Percentiles rank a stretch among this genome's conserved stretches.
Evolutionary conservation across 805 yeast species (phyloP).

Genomic region (Ogataea populi-albae): DNA sequence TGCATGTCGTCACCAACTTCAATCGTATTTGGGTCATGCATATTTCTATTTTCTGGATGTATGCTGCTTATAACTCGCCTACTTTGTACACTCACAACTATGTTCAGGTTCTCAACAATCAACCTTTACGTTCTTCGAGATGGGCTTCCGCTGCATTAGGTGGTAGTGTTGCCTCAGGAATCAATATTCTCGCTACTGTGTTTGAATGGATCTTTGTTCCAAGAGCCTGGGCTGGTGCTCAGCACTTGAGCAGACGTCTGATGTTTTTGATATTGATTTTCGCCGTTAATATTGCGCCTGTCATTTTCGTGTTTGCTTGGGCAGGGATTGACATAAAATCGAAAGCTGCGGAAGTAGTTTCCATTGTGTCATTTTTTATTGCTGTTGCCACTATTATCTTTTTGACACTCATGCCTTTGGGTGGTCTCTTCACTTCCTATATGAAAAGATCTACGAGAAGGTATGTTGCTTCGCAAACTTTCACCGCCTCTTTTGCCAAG

Average conservation of each 20-base stretch:
- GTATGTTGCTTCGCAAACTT: conserved; percentile 90
- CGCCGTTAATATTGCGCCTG: conserved; percentile 76
- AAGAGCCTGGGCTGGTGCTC: conserved; percentile 99
- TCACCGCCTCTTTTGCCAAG: conserved; percentile 86
- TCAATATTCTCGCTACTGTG: conserved; percentile 84
- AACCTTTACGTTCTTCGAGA: conserved; percentile 83
- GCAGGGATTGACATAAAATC: conserved; percentile 67
- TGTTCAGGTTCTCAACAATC: conserved; percentile 75
- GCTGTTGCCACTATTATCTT: conserved; percentile 80
- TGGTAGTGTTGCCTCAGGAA: conserved; percentile 78
- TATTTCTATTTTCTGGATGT: conserved; percentile 89
- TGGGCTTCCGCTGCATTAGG: conserved; percentile 95
- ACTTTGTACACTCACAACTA: conserved; percentile 85
- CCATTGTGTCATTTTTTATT: conserved; percentile 85
- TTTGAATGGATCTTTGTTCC: conserved; percentile 97
- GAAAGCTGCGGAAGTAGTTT: conserved; percentile 69
- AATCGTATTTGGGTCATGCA: conserved; percentile 98
- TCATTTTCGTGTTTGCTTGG: conserved; percentile 79
- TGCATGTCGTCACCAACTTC: conserved; percentile 90
- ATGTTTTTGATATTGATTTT: conserved; percentile 67
- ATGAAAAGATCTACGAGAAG: conserved; percentile 82
- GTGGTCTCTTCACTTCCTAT: conserved; percentile 92
- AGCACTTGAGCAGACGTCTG: conserved; percentile 86
- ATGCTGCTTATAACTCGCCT: conserved; percentile 89
- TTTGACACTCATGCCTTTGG: conserved; percentile 93